Evolutionary conservation across 352 stramenopile species (phyloP), one percentile per base, ranked within the genome.

Genomic region (Globisporangium echinulatum): DNA sequence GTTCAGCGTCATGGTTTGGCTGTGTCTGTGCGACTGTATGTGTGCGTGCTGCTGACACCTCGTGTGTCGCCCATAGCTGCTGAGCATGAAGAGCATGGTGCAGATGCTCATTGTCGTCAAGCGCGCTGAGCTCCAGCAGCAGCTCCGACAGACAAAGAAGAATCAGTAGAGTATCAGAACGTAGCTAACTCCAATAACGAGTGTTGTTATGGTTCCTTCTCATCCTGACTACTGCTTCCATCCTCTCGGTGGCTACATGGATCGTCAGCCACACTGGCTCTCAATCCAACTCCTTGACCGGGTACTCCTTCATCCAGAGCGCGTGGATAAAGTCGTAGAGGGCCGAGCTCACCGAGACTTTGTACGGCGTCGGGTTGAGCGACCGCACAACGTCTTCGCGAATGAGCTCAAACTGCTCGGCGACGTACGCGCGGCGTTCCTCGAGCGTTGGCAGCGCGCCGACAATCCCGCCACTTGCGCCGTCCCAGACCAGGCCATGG

Each of bases 291-390:
- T 95, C 86, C 47, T 86, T 67, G 33, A 95, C 86, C 1, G 85
- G 86, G 69, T 88, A 93, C 67, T 96, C 87, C 63, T 89, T 86
- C 77, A 92, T 92, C 97, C 97, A 99, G 43, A 99, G 75, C 59
- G 98, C 74, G 72, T 99, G 97, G 56, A 99, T 93, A 58, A 98
- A 99, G 48, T 96, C 82, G 69, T 92, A 94, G 67, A 92, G 68
- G 36, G 87, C 77, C 52, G 75, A 79, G 55, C 80, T 90, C n/a
- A 94, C 85, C 39, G 69, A 99, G 52, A 97, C 88, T 71, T 97
- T 97, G 80, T 97, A 97, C 25, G 90, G 91, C 47, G 94, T 98
- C 39, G 97, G 95, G 74, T 99, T 99, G 11, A 98, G 67, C 68
- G 91, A 90, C 39, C 96, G 87, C 55, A 98, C 82, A 17, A 98